A percentile compares a stretch with the other conserved stretches of the same genome.
Conservation (phyloP, 495 filamentous ascomycete species). For the Penicillium simplicissimum region DNA sequence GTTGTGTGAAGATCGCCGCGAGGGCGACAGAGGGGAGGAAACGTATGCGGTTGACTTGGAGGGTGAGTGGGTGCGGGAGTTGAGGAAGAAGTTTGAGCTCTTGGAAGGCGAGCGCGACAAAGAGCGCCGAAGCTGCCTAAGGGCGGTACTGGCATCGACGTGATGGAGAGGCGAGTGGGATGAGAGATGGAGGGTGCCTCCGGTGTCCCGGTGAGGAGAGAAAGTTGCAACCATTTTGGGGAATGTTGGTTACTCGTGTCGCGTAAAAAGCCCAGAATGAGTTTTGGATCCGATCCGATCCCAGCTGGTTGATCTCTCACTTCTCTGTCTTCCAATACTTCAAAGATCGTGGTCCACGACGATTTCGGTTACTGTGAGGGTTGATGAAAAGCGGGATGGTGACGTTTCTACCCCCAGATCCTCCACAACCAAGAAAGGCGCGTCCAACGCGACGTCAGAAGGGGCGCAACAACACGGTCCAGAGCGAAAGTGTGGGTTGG, state of each 20-base stretch:
- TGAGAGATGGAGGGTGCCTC: constrained; percentile 77
- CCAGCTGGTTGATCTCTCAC: constrained; percentile 1
- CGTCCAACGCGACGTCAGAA: neutral
- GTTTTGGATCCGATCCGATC: constrained; percentile 9
- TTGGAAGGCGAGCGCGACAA: constrained; percentile 87
- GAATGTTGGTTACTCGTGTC: constrained; percentile 25
- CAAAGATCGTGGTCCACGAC: neutral
- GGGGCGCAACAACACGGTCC: neutral
- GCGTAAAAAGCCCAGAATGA: constrained; percentile 26
- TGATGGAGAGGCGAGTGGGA: constrained; percentile 80
- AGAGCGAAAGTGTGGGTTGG: neutral
- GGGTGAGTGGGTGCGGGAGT: constrained; percentile 56
- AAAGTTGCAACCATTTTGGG: constrained; percentile 53
- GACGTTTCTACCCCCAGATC: neutral
- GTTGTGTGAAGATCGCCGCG: constrained; percentile 43
- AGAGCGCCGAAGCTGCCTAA: constrained; percentile 77
- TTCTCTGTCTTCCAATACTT: neutral
- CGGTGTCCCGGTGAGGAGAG: constrained; percentile 61
- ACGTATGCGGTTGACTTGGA: constrained; percentile 46
- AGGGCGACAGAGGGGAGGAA: constrained; percentile 54
- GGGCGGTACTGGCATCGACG: constrained; percentile 74
- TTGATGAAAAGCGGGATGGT: neutral
- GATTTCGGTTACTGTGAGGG: neutral
- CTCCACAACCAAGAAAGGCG: neutral
- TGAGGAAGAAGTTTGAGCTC: constrained; percentile 64